Evolutionary conservation across 768 basidiomycete genomes (phyloP).

Genomic region (Russula ochroleuca): DNA sequence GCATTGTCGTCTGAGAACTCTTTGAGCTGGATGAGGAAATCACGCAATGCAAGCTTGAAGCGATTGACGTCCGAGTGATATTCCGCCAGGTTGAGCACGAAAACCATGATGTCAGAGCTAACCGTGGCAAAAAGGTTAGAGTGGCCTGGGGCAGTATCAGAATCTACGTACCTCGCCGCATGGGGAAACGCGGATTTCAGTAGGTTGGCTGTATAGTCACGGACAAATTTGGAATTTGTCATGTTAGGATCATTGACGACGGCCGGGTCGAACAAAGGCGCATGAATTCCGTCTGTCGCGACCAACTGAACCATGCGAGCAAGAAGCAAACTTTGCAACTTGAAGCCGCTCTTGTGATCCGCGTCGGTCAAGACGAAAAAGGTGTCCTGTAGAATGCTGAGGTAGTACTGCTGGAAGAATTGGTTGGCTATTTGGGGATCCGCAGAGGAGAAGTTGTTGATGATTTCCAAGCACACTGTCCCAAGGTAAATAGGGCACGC

Average conservation of each 20-base stretch:
- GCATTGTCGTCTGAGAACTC: constrained; percentile 95
- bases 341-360: constrained; percentile 99
- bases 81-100: constrained; percentile 63
- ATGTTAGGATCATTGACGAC: constrained; percentile 64
- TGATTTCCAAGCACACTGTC: constrained; percentile 84
- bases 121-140: constrained; percentile 7
- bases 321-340: constrained; percentile 88
- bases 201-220: constrained; percentile 81
- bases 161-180: constrained; percentile 64
- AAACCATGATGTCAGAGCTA: constrained; percentile 69
- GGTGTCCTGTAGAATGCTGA: constrained; percentile 89
- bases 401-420: constrained; percentile 96
- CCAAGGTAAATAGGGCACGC: constrained; percentile 14
- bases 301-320: constrained; percentile 92
- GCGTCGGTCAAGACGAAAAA: constrained; percentile 97
- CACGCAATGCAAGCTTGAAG: constrained; percentile 92
- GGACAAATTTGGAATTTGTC: constrained; percentile 74
- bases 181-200: constrained; percentile 90
- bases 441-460: constrained; percentile 89
- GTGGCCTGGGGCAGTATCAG: neutral
- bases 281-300: constrained; percentile 71
- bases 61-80: constrained; percentile 75
- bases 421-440: constrained; percentile 76
- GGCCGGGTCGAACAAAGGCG: constrained; percentile 80
- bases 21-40: constrained; percentile 97